A percentile compares a stretch with the other conserved stretches of the same genome.
These are phyloP conservation scores for Diaporthe vaccinii DNA, from an alignment of 2,329 filamentous ascomycete genomes.

Conservation along the genomic window DNA sequence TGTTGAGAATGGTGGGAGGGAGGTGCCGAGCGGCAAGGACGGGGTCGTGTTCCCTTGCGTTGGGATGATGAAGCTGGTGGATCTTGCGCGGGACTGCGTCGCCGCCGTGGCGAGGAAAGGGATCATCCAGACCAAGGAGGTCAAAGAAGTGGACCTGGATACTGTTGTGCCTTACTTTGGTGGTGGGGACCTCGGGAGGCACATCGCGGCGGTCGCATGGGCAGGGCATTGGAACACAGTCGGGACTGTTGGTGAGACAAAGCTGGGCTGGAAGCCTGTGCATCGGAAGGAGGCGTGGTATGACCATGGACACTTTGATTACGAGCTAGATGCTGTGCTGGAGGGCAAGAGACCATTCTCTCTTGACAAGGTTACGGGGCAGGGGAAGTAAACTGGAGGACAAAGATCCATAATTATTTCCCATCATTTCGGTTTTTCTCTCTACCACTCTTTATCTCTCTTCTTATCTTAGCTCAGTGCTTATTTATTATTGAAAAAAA, in stretches of 20 bases:
- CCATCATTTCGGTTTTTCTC: background rate
- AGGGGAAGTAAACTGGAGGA: background rate
- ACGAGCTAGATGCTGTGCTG: background rate
- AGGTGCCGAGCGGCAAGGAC: slow-evolving; percentile 45
- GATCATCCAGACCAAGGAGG: slow-evolving; percentile 16
- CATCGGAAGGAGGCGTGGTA: background rate
- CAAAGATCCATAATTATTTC: background rate
- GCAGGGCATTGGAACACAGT: slow-evolving; percentile 33
- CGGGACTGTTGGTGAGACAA: background rate
- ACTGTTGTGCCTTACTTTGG: background rate
- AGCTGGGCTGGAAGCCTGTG: slow-evolving; percentile 26
- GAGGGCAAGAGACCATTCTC: background rate
- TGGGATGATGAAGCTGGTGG: slow-evolving; percentile 6
- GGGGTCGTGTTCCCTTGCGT: slow-evolving; percentile 74
- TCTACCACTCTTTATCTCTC: background rate
- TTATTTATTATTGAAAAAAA: no score
- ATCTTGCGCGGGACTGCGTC: background rate
- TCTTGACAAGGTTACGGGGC: background rate
- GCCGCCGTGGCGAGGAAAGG: slow-evolving; percentile 18
- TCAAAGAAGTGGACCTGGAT: background rate
- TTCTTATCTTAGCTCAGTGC: background rate
- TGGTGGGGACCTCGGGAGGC: background rate
- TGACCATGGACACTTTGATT: background rate
- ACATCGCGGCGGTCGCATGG: background rate
- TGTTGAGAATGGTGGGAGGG: slow-evolving; percentile 13